Conservation (phyloP, 2,329 filamentous ascomycete genomes). For the Stylonectria norvegica region DNA sequence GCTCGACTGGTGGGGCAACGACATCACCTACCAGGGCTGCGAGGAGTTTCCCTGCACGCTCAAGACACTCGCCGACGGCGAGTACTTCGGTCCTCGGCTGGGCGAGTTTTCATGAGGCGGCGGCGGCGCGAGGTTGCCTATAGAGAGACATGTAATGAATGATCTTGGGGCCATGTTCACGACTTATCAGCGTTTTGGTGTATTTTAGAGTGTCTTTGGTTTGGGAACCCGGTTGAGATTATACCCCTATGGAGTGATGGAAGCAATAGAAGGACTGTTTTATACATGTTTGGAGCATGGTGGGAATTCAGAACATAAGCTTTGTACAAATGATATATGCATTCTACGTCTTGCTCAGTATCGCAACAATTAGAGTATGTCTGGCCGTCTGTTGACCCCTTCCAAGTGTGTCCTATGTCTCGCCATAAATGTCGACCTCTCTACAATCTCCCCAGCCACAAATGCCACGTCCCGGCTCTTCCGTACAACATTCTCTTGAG, state of each 20-base stretch:
- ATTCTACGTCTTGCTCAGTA: too few relatives aligned
- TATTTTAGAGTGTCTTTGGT: conserved; percentile 19
- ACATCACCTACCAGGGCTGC: conserved; percentile 38
- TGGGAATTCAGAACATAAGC: too few relatives aligned
- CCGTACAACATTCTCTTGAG: not conserved
- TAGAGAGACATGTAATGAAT: conserved; percentile 22
- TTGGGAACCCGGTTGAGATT: conserved; percentile 20
- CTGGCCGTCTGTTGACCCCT: too few relatives aligned
- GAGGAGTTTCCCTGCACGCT: conserved; percentile 40
- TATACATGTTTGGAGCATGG: too few relatives aligned
- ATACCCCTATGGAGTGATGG: conserved; percentile 26
- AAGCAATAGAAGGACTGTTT: too few relatives aligned
- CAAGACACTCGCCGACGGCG: conserved; percentile 31
- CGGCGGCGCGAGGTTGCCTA: too few relatives aligned
- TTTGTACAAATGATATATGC: too few relatives aligned
- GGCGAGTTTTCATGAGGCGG: conserved; percentile 33
- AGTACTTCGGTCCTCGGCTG: conserved; percentile 39
- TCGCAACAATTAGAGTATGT: too few relatives aligned
- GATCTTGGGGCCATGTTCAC: conserved; percentile 22
- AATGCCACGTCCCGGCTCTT: too few relatives aligned
- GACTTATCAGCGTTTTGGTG: conserved; percentile 15
- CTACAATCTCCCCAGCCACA: too few relatives aligned
- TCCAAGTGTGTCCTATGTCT: too few relatives aligned
- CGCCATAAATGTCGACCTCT: too few relatives aligned
- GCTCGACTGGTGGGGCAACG: conserved; percentile 50